These are phyloP conservation scores for Fulvia fulva DNA, from an alignment of 2,329 filamentous ascomycete species.

Conservation along the genomic window DNA sequence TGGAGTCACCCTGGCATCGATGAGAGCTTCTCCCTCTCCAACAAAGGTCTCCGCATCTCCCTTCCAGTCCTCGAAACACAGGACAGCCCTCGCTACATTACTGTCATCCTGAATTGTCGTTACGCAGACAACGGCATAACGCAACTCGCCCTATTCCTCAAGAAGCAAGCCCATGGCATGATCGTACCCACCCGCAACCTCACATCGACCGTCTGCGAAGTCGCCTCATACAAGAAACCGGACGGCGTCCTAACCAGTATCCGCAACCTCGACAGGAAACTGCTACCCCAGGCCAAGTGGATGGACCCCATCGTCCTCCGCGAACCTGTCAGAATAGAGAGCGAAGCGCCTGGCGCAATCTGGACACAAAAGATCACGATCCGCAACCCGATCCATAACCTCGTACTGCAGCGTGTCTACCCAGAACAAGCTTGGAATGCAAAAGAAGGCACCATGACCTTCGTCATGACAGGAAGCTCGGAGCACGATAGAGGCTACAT, in stretches of 20 bases:
- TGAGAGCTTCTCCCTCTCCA: conserved; percentile 19
- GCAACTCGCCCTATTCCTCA: conserved; percentile 16
- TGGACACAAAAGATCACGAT: conserved; percentile 22
- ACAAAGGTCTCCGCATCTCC: conserved; percentile 21
- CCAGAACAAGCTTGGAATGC: conserved; percentile 14
- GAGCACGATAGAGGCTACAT: conserved; percentile 19
- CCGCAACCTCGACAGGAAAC: conserved; percentile 16
- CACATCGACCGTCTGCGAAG: conserved; percentile 18
- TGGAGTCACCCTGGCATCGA: conserved; percentile 21
- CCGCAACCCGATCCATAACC: conserved; percentile 9
- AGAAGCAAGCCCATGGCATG: conserved; percentile 14
- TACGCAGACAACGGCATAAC: conserved; percentile 9
- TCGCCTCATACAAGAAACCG: conserved; percentile 11
- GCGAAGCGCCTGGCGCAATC: conserved; percentile 8
- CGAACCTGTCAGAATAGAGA: conserved; percentile 7
- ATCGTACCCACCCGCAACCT: conserved; percentile 16
- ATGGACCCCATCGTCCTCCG: conserved; percentile 17
- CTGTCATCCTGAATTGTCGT: conserved; percentile 21
- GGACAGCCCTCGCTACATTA: conserved; percentile 8
- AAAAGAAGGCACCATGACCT: conserved; percentile 7
- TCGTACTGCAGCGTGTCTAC: conserved; percentile 9
- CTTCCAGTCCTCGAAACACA: conserved; percentile 13
- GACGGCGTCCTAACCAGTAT: conserved; percentile 14
- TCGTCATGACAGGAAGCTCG: conserved; percentile 16
- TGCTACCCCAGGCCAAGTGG: conserved; percentile 15